A percentile compares a stretch with the other conserved stretches of the same genome.
Conservation (phyloP, 2,329 filamentous ascomycete species). For the Aspergillus glaucus region DNA sequence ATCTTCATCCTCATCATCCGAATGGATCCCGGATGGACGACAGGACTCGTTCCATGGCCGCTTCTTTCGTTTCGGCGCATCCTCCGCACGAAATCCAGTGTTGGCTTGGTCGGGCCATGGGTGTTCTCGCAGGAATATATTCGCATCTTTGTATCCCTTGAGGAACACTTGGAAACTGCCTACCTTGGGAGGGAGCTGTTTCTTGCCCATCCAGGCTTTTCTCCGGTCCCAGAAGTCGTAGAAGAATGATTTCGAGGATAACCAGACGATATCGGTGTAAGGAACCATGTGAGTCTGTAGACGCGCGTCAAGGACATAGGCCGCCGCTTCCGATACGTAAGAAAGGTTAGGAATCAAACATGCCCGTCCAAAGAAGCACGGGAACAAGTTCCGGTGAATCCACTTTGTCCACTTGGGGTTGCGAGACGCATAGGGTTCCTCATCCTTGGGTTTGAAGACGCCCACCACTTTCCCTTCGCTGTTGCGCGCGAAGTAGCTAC, state of each 20-base stretch:
- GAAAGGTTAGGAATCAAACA: slow-evolving; percentile 96
- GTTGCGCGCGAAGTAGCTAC: slow-evolving; percentile 95
- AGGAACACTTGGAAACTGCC: slow-evolving; percentile 97
- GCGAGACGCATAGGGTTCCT: slow-evolving; percentile 92
- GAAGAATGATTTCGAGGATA: slow-evolving; percentile 95
- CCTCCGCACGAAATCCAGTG: slow-evolving; percentile 60
- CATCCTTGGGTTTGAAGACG: slow-evolving; percentile 98
- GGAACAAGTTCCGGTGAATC: slow-evolving; percentile 96
- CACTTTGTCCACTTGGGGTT: slow-evolving; percentile 99
- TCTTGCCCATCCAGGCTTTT: slow-evolving; percentile 80
- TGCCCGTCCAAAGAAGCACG: slow-evolving; percentile 91
- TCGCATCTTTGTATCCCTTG: slow-evolving; percentile 95
- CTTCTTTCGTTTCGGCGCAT: slow-evolving; percentile 61
- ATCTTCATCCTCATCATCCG: slow-evolving; percentile 59
- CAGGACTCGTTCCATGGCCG: slow-evolving; percentile 77
- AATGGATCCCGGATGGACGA: slow-evolving; percentile 57
- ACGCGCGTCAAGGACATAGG: slow-evolving; percentile 88
- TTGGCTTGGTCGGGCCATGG: slow-evolving; percentile 92
- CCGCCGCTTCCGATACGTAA: slow-evolving; percentile 95
- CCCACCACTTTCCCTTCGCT: slow-evolving; percentile 88
- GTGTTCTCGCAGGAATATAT: slow-evolving; percentile 87
- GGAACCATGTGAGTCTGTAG: slow-evolving; percentile 87
- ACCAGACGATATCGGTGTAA: slow-evolving; percentile 88
- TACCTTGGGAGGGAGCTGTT: slow-evolving; percentile 77
- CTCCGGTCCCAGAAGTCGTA: slow-evolving; percentile 97